A percentile compares a stretch with the other conserved stretches of the same genome.
Evolutionary conservation across 164 flowering plant species (phyloP).

Genomic region (Annona cherimola): DNA sequence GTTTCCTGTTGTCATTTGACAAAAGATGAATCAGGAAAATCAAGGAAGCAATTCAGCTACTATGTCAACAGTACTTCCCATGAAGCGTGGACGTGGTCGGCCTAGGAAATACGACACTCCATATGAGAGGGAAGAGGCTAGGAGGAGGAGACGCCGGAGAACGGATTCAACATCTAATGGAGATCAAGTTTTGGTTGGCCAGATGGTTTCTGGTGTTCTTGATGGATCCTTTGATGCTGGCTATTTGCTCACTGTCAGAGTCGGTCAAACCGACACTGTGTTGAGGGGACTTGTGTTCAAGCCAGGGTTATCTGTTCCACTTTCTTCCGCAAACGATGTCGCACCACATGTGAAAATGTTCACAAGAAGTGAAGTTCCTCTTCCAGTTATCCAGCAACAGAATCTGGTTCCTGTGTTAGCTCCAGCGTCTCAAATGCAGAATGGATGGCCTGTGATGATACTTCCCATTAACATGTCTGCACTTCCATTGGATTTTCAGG

Average conservation of each 20-base stretch:
- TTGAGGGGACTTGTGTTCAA: slow-evolving; percentile 83
- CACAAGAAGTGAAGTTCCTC: slow-evolving; percentile 42
- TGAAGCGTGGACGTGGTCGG: slow-evolving; percentile 76
- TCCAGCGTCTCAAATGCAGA: slow-evolving; percentile 17
- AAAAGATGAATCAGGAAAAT: slow-evolving; percentile 41
- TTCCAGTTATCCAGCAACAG: slow-evolving; percentile 22
- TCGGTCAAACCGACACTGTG: slow-evolving; percentile 51
- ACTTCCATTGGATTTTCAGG: neutral
- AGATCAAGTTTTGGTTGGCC: slow-evolving; percentile 50
- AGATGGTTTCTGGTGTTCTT: slow-evolving; percentile 63
- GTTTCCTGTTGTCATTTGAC: neutral
- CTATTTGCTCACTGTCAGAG: slow-evolving; percentile 65
- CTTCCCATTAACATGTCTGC: slow-evolving; percentile 16
- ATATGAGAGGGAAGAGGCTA: slow-evolving; percentile 6
- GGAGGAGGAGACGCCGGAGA: slow-evolving; percentile 19
- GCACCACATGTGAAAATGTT: slow-evolving; percentile 70
- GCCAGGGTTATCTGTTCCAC: slow-evolving; percentile 65
- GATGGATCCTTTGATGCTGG: slow-evolving; percentile 88
- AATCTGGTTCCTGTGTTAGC: slow-evolving; percentile 19
- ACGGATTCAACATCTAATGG: slow-evolving; percentile 15
- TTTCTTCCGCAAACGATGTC: slow-evolving; percentile 71
- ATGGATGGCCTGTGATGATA: slow-evolving; percentile 12
- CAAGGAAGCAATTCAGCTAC: slow-evolving; percentile 33
- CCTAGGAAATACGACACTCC: slow-evolving; percentile 44
- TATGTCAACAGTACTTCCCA: slow-evolving; percentile 21